Conservation (phyloP, 192 early-diverging fungal species). For the Rhizoclosmatium globosum region DNA sequence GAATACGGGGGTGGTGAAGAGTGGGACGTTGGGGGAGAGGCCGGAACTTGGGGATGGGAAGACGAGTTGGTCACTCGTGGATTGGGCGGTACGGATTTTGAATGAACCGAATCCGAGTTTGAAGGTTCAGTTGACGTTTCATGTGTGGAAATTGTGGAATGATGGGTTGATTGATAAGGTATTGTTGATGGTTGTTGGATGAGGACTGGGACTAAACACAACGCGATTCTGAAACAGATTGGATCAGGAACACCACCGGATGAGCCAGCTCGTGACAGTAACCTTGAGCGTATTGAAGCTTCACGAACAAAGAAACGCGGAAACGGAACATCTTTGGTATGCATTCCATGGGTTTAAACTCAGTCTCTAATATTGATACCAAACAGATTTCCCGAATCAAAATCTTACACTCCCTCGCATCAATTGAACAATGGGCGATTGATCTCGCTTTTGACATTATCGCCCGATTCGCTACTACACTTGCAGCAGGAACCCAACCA, state of each 20-base stretch:
- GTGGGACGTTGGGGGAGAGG: too few relatives aligned
- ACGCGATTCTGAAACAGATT: conserved; percentile 18
- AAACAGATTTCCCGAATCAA: conserved; percentile 55
- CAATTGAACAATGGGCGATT: conserved; percentile 77
- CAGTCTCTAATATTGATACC: neutral
- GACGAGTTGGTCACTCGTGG: conserved; percentile 42
- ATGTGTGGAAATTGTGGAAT: conserved; percentile 39
- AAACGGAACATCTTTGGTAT: conserved; percentile 57
- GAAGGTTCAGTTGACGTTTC: conserved; percentile 55
- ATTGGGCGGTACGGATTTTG: conserved; percentile 61
- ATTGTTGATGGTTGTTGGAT: neutral
- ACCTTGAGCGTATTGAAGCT: conserved; percentile 53
- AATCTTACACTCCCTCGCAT: conserved; percentile 70
- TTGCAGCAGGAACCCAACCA: neutral
- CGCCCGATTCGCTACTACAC: conserved; percentile 55
- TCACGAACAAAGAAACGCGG: conserved; percentile 52
- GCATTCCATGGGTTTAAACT: neutral
- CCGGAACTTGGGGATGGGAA: too few relatives aligned
- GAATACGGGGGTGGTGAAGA: too few relatives aligned
- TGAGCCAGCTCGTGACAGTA: conserved; percentile 55
- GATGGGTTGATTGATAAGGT: neutral
- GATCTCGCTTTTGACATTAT: conserved; percentile 75
- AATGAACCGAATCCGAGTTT: conserved; percentile 60
- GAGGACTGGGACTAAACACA: too few relatives aligned
- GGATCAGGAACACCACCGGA: conserved; percentile 58